These are phyloP conservation scores for Seminavis robusta DNA, from an alignment of 108 stramenopile species.

Conservation along the genomic window DNA sequence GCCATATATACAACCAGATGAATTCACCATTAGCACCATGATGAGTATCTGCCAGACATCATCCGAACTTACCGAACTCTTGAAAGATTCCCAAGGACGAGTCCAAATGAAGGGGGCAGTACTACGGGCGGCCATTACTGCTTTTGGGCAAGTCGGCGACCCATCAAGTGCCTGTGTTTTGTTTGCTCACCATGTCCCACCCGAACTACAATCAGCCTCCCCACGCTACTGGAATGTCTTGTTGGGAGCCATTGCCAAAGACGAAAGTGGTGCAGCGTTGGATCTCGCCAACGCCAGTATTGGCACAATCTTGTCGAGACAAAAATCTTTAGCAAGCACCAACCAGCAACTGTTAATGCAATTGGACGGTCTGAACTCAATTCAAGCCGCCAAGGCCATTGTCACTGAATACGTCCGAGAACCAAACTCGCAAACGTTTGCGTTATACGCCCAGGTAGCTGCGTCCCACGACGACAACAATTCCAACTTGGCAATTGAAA, in stretches of 20 bases:
- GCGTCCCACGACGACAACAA: no score
- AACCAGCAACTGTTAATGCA: no score
- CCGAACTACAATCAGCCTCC: constrained; percentile 11
- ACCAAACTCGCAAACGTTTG: constrained; percentile 51
- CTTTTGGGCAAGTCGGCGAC: constrained; percentile 56
- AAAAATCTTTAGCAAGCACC: no score
- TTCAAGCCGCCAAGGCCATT: no score
- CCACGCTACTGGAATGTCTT: constrained; percentile 56
- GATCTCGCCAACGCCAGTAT: not conserved
- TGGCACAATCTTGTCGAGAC: not conserved
- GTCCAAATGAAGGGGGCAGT: constrained; percentile 35
- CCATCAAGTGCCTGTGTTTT: constrained; percentile 58
- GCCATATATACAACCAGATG: constrained; percentile 39
- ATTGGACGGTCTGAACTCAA: no score
- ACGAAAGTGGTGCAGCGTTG: not conserved
- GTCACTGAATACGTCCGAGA: not conserved
- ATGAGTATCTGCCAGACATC: constrained; percentile 49
- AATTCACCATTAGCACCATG: constrained; percentile 56
- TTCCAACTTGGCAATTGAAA: constrained; percentile 6
- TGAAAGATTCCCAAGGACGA: constrained; percentile 18
- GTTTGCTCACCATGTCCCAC: constrained; percentile 39
- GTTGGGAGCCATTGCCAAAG: constrained; percentile 45
- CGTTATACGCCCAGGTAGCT: no score
- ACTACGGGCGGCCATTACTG: constrained; percentile 51
- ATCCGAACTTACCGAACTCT: constrained; percentile 36